Evolutionary conservation across 2,329 filamentous ascomycete genomes (phyloP).

Genomic region (Stromatinia cepivora): DNA sequence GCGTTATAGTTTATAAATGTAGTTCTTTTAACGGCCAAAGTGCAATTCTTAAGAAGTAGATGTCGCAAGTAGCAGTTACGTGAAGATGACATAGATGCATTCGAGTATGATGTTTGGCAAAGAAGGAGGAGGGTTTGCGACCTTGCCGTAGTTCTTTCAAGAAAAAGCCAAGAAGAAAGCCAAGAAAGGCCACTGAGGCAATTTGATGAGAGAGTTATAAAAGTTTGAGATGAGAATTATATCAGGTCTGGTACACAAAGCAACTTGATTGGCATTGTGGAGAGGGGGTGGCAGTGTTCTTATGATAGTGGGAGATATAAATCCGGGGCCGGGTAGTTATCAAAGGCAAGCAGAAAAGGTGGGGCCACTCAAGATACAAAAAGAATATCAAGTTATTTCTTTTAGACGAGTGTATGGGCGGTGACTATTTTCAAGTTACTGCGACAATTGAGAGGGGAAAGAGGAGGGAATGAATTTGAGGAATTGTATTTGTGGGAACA

Average conservation of each 20-base stretch:
- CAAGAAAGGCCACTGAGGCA: neutral
- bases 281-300: neutral
- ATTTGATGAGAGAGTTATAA: neutral
- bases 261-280: neutral
- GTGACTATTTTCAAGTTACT: conserved; percentile 7
- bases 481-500: neutral
- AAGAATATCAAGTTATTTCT: neutral
- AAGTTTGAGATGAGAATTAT: neutral
- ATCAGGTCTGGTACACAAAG: neutral
- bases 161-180: neutral
- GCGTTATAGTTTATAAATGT: neutral
- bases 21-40: neutral
- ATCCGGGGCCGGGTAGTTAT: neutral
- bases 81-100: neutral
- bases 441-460: neutral
- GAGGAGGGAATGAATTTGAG: neutral
- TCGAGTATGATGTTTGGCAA: neutral
- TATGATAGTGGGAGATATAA: neutral
- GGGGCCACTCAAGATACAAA: neutral
- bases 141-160: neutral
- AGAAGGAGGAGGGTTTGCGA: neutral
- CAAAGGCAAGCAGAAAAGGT: neutral
- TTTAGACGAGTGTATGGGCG: neutral
- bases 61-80: neutral
- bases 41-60: neutral